phyloP scores from a whole-genome alignment of 305 asterid species.

The Fraxinus paxiana region DNA sequence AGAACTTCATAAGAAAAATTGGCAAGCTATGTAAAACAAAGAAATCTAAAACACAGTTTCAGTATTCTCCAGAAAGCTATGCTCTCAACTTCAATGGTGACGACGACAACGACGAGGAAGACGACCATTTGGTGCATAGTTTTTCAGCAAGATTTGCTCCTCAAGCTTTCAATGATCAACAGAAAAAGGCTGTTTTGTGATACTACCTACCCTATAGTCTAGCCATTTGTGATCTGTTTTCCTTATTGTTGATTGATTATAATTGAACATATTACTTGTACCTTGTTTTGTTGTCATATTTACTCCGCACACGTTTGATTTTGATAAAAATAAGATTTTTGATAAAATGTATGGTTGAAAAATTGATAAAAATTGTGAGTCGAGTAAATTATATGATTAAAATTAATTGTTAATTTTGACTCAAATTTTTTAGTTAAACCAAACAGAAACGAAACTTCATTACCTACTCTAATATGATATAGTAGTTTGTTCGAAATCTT shows the following conservation, averaged over 20 bases:
- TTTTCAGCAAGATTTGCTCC: slow-evolving; percentile 56
- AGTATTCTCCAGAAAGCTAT: slow-evolving; percentile 62
- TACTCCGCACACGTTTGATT: background rate
- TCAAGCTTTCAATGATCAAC: slow-evolving; percentile 32
- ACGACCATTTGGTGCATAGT: slow-evolving; percentile 31
- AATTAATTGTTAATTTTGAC: no score
- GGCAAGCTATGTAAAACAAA: slow-evolving; percentile 40
- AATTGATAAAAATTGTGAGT: no score
- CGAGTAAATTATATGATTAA: no score
- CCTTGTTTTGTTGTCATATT: background rate
- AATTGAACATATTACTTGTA: background rate
- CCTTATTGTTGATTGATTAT: background rate
- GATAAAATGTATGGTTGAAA: no score
- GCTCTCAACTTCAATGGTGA: slow-evolving; percentile 56
- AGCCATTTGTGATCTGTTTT: background rate
- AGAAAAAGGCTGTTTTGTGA: slow-evolving; percentile 29
- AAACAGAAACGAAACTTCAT: no score
- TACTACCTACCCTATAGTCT: background rate
- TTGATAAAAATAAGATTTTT: no score
- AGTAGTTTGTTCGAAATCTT: no score
- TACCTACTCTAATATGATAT: no score
- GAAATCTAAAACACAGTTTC: slow-evolving; percentile 13
- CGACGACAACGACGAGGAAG: slow-evolving; percentile 16
- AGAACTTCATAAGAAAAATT: slow-evolving; percentile 49
- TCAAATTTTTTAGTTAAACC: no score